Conservation (phyloP, 78 protist species). For the Speleostelium caveatum region DNA sequence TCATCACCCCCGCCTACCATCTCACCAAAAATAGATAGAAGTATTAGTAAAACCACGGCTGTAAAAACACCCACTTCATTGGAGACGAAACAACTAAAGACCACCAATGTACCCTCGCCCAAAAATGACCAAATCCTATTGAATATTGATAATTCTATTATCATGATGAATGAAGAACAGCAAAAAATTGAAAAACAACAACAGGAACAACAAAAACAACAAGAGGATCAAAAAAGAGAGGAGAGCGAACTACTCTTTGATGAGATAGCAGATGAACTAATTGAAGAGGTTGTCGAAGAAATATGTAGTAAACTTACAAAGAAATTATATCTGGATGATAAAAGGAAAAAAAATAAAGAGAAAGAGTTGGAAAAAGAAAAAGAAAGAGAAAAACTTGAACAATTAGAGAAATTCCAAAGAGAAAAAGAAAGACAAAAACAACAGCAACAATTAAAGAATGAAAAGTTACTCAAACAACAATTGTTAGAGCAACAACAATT, state of each 20-base stretch:
- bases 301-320: slow-evolving; percentile 5
- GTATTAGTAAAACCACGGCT: too few relatives aligned
- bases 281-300: slow-evolving; percentile 62
- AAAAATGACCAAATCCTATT: too few relatives aligned
- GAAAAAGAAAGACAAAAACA: slow-evolving; percentile 14
- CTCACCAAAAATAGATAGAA: too few relatives aligned
- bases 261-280: slow-evolving; percentile 32
- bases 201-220: too few relatives aligned
- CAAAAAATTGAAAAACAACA: neutral
- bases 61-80: too few relatives aligned
- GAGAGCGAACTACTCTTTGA: slow-evolving; percentile 1
- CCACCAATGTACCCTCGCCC: too few relatives aligned
- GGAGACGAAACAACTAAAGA: too few relatives aligned
- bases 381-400: slow-evolving; percentile 28
- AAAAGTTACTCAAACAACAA: neutral
- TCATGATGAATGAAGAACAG: neutral
- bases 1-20: too few relatives aligned
- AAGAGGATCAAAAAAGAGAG: slow-evolving; percentile 8
- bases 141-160: neutral
- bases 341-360: slow-evolving; percentile 38
- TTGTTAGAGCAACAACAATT: too few relatives aligned
- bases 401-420: neutral
- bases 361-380: slow-evolving; percentile 6
- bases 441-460: too few relatives aligned
- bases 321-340: slow-evolving; percentile 48